A percentile compares a stretch with the other conserved stretches of the same genome.
Evolutionary conservation across 352 stramenopile species (phyloP).

Genomic region (Pythium chondricola): DNA sequence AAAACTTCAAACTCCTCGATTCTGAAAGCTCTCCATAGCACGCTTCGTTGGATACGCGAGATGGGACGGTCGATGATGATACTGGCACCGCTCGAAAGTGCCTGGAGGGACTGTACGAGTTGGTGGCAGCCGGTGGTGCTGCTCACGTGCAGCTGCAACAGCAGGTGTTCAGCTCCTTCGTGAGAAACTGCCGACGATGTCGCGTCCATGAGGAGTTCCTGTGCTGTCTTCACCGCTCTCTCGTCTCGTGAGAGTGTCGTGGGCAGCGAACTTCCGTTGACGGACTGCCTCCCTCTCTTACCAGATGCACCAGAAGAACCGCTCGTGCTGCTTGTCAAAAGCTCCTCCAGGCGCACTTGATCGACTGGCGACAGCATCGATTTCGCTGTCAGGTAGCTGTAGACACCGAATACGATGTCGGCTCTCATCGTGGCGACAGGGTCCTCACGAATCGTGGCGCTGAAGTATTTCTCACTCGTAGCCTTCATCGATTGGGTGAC

Average conservation of each 20-base stretch:
- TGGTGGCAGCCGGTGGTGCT: slow-evolving; percentile 8
- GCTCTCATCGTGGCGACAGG: slow-evolving; percentile 14
- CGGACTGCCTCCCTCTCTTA: slow-evolving; percentile 3
- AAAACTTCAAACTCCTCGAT: slow-evolving; percentile 3
- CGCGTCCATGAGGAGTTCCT: slow-evolving; percentile 5
- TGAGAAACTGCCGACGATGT: neutral
- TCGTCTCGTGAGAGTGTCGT: too few species aligned
- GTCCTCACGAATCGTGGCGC: slow-evolving; percentile 35
- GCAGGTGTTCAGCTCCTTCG: neutral
- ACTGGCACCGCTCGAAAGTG: slow-evolving; percentile 1
- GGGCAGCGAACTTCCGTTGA: too few species aligned
- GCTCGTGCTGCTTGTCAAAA: slow-evolving; percentile 22
- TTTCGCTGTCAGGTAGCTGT: slow-evolving; percentile 4
- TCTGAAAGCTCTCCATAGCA: neutral
- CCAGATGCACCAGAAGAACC: slow-evolving; percentile 5
- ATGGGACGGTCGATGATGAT: slow-evolving; percentile 5
- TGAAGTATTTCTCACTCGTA: slow-evolving; percentile 64
- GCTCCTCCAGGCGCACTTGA: slow-evolving; percentile 7
- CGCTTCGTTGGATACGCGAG: neutral
- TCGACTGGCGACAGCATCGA: neutral
- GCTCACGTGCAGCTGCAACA: slow-evolving; percentile 8
- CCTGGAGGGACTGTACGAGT: slow-evolving; percentile 7
- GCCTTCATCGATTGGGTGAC: slow-evolving; percentile 27
- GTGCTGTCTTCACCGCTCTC: slow-evolving; percentile 1
- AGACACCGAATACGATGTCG: slow-evolving; percentile 37